Base-by-base conservation (phyloP, 495 filamentous ascomycete genomes). In the Neurospora sp. region DNA sequence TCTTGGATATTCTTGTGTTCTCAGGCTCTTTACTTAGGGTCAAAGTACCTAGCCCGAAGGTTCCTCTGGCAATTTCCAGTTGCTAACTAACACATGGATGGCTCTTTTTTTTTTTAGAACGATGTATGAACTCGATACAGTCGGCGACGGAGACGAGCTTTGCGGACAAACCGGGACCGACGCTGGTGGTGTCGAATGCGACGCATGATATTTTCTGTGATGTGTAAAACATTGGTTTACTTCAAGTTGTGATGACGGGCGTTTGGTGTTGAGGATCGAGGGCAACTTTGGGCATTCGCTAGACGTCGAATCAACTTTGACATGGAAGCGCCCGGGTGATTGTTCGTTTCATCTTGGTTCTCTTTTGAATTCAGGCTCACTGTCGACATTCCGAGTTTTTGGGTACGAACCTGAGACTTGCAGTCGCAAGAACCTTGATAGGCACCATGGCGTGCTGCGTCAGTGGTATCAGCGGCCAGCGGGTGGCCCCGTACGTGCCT, bases 101-200 rank as follows among this genome's bases (percentile, higher is more conserved):
- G 20, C 61, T 20, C 41, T 27, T 14, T 3, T 27, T 27, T 27
- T 27, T 27, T 31, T 14, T 59, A 84, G 82, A 74, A 37, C 53
- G 41, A 53, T 84, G 82, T 72, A 82, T 81, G 71, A 75, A 71
- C 35, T 59, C 71, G 3, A 76, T 72, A 6, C 35, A 73, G 0
- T 70, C 76, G 27, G 75, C 81, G 7, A 75, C 77, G 4, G 69
- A 74, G 16, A 78, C 72, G 22, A 68, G 73, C 8, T 81, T 82
- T 68, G 70, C 72, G 12, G 18, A 14, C 18, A 59, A 71, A 38
- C 70, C 70, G 10, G 44, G 3, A 6, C 35, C 70, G 42, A 71
- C 70, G 3, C 27, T 61, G 22, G 53, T 35, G 22, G 53, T 61
- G 2, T 61, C 53, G 7, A 61, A 61, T 18, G 53, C 53, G 53